Evolutionary conservation across 768 basidiomycete species (phyloP).

Genomic region (Dacryopinax spathularia): DNA sequence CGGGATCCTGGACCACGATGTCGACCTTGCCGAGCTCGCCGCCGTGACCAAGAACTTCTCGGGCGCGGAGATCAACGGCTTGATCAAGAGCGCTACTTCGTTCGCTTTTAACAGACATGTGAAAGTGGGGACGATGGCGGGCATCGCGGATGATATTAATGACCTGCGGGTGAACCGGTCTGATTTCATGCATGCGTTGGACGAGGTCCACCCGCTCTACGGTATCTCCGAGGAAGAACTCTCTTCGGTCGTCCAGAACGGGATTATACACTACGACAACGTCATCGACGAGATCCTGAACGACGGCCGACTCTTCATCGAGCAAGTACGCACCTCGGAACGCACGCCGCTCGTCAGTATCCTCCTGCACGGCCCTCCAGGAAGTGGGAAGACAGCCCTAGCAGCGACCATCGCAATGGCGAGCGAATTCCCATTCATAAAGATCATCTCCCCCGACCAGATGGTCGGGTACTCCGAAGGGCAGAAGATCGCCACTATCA

Average conservation of each 20-base stretch:
- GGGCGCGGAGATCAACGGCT: slow-evolving; percentile 87
- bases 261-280: slow-evolving; percentile 76
- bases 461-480: slow-evolving; percentile 95
- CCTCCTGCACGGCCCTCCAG: slow-evolving; percentile 71
- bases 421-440: slow-evolving; percentile 96
- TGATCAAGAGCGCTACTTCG: slow-evolving; percentile 96
- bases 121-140: slow-evolving; percentile 94
- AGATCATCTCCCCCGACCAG: slow-evolving; percentile 84
- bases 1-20: slow-evolving; percentile 74
- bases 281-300: slow-evolving; percentile 68
- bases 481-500: slow-evolving; percentile 82
- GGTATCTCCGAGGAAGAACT: slow-evolving; percentile 97
- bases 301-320: slow-evolving; percentile 76
- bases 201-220: slow-evolving; percentile 91
- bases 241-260: slow-evolving; percentile 82
- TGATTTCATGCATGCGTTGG: slow-evolving; percentile 82
- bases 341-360: slow-evolving; percentile 86
- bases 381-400: slow-evolving; percentile 87
- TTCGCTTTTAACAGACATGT: slow-evolving; percentile 97
- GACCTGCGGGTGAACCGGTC: slow-evolving; percentile 70
- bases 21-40: slow-evolving; percentile 72
- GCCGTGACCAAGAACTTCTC: slow-evolving; percentile 87
- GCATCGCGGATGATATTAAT: slow-evolving; percentile 90
- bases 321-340: slow-evolving; percentile 82
- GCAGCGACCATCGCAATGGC: slow-evolving; percentile 86